Evolutionary conservation across 2,329 filamentous ascomycete species (phyloP), one percentile per base, ranked within the genome.

Genomic region (Calonectria pauciramosa): DNA sequence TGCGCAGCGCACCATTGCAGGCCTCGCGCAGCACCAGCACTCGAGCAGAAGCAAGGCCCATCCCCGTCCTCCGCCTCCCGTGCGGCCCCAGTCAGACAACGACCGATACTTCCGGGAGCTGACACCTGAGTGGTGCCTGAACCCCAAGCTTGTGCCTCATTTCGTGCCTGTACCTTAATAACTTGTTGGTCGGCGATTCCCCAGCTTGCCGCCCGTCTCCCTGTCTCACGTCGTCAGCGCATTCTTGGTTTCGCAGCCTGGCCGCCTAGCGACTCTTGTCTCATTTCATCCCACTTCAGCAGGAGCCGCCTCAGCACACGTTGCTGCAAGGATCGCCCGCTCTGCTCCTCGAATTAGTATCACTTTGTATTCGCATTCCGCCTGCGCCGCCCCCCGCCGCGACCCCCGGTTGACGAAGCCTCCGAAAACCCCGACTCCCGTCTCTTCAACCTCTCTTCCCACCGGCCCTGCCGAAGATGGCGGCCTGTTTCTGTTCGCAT

Each of bases 381-480:
- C 75, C 41, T 68, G 72, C 72, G 70, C 75, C 71, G 71, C 69
- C 60, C 52, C 64, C 63, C 68, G 68, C 68, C 69, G 32, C 63
- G 38, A 71, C 34, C 64, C 72, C 52, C 52, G 64, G 63, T 68
- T 71, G 72, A 71, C 68, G 68, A 67, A 64, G 34, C 59, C 63
- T 65, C 68, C 72, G 72, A 74, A 60, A 65, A 71, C 51, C 72
- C 72, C 72, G 71, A 70, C 60, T 70, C 68, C 66, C 56, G 60
- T 36, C 66, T 65, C 66, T 65, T 63, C 70, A 60, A 67, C 54
- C 52, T 71, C 52, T 71, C 36, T 63, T 60, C 69, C 71, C 67
- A 74, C 79, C 80, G 80, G 80, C 78, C 73, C 78, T 79, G 80
- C 80, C 80, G 80, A 81, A 81, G 75, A 81, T 81, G 80, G 80